Percentiles rank a stretch among this genome's conserved stretches.
Conservation (phyloP, 202 grass and related monocot genomes). For the Panicum hallii region DNA sequence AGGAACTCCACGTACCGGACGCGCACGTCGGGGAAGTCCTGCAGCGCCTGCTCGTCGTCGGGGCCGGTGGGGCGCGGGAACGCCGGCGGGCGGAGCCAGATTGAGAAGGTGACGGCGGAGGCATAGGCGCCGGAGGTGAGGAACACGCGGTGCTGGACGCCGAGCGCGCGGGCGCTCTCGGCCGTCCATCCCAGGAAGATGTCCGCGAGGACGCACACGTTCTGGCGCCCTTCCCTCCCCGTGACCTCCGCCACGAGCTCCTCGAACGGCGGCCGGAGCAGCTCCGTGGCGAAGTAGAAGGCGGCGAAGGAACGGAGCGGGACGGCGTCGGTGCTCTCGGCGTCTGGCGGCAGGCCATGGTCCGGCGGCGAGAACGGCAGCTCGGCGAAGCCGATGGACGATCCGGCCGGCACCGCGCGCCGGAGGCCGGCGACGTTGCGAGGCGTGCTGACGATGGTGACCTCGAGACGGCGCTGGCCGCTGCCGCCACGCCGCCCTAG, state of each 20-base stretch:
- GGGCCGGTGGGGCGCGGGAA: neutral
- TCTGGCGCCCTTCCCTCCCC: conserved; percentile 13
- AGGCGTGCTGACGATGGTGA: conserved; percentile 42
- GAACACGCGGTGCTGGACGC: conserved; percentile 50
- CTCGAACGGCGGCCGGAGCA: conserved; percentile 55
- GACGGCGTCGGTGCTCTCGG: conserved; percentile 46
- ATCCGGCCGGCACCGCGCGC: conserved; percentile 39
- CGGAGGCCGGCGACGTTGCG: conserved; percentile 17
- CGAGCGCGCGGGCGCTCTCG: conserved; percentile 44
- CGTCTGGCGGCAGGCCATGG: neutral
- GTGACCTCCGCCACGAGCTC: conserved; percentile 41
- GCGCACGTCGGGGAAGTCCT: conserved; percentile 37
- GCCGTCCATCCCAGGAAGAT: conserved; percentile 55
- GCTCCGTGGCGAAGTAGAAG: conserved; percentile 52
- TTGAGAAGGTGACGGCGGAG: conserved; percentile 44
- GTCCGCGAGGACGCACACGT: conserved; percentile 59
- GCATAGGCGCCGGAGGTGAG: conserved; percentile 49
- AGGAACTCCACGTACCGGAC: conserved; percentile 17
- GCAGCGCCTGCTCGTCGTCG: conserved; percentile 26
- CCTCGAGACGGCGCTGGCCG: neutral
- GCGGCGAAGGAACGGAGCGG: neutral
- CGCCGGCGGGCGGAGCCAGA: conserved; percentile 31
- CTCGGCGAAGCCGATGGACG: conserved; percentile 34
- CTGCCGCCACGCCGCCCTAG: neutral
- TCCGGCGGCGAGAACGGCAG: conserved; percentile 28